Conservation (phyloP, 2,329 filamentous ascomycete genomes). For the Cercospora canescens region DNA sequence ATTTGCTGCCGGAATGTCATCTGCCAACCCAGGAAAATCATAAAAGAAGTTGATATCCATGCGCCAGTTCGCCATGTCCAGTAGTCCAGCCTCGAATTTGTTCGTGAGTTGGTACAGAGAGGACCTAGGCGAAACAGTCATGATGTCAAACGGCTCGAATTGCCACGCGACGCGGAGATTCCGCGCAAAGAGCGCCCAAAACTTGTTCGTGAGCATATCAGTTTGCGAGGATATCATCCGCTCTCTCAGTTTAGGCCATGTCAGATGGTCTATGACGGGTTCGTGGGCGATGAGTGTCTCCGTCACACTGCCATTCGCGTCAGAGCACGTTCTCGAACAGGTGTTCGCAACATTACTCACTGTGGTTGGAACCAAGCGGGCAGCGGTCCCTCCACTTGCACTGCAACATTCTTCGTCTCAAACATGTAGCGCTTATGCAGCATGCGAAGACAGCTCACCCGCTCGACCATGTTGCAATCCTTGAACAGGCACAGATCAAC, state of each 20-base stretch:
- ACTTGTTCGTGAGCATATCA: constrained; percentile 25
- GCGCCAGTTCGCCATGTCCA: constrained; percentile 25
- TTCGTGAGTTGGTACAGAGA: constrained; percentile 22
- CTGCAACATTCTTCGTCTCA: constrained; percentile 23
- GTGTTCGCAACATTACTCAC: constrained; percentile 6
- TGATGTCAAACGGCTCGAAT: constrained; percentile 23
- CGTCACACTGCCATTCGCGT: constrained; percentile 15
- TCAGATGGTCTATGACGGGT: constrained; percentile 26
- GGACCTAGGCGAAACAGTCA: constrained; percentile 15
- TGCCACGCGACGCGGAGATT: constrained; percentile 24
- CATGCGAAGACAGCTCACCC: constrained; percentile 25
- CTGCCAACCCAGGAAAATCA: constrained; percentile 21
- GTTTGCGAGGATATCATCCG: constrained; percentile 20
- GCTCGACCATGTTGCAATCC: constrained; percentile 25
- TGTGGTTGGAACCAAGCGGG: constrained; percentile 26
- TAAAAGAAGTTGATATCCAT: constrained; percentile 28
- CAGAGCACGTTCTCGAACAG: neutral
- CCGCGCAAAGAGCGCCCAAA: constrained; percentile 21
- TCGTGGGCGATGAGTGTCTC: constrained; percentile 25
- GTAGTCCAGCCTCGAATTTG: constrained; percentile 19
- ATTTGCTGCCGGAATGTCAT: constrained; percentile 24
- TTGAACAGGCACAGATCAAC: constrained; percentile 27
- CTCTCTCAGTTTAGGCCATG: constrained; percentile 24
- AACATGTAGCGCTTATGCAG: constrained; percentile 26
- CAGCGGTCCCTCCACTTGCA: constrained; percentile 20